phyloP scores from a whole-genome alignment of 2,329 filamentous ascomycete genomes.

The Fusarium sp. region DNA sequence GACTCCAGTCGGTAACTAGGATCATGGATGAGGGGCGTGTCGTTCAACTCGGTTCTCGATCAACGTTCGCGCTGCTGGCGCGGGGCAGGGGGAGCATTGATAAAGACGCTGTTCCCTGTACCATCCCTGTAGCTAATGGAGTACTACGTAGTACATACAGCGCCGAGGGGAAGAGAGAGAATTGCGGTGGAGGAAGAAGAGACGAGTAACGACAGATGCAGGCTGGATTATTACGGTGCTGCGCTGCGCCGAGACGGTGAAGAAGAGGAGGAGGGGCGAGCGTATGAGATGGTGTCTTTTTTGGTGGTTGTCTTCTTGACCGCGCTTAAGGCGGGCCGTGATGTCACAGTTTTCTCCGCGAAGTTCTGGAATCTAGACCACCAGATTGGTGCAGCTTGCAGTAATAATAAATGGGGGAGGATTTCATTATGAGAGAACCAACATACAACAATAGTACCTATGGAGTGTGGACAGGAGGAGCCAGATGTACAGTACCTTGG shows the following conservation, averaged over 20 bases:
- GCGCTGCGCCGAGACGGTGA: conserved; percentile 1
- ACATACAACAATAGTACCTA: conserved; percentile 7
- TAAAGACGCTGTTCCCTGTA: conserved; percentile 35
- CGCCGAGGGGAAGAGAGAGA: conserved; percentile 10
- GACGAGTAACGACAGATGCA: conserved; percentile 16
- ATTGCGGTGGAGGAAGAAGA: conserved; percentile 16
- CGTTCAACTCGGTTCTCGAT: conserved; percentile 25
- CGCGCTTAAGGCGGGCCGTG: conserved; percentile 7
- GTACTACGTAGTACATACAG: neutral
- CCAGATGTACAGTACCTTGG: conserved; percentile 23
- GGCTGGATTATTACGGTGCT: conserved; percentile 12
- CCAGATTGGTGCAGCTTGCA: conserved; percentile 10
- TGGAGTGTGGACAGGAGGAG: neutral
- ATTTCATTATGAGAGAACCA: neutral
- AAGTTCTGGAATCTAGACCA: conserved; percentile 30
- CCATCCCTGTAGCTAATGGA: conserved; percentile 33
- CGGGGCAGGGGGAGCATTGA: conserved; percentile 24
- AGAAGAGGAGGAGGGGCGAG: neutral
- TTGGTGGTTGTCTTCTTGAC: neutral
- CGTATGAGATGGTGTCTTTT: neutral
- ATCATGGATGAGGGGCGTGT: conserved; percentile 30
- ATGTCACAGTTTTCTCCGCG: conserved; percentile 23
- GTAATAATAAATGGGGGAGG: neutral
- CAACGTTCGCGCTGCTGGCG: conserved; percentile 24
- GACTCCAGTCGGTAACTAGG: neutral